Conservation (phyloP, 176 grass and related monocot genomes). For the Metroxylon sagu region DNA sequence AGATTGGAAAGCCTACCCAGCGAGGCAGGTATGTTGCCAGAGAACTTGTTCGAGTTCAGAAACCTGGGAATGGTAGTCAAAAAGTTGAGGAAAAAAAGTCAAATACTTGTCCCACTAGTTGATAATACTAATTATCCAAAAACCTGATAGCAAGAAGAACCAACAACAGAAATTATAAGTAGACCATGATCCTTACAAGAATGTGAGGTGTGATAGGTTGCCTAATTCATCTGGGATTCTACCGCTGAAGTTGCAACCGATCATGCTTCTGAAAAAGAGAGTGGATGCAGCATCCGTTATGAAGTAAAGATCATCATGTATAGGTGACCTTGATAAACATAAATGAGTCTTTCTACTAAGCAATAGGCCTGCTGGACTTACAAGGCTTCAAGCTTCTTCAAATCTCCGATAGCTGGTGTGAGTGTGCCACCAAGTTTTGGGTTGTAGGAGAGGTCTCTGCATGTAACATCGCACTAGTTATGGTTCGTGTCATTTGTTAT, state of each 20-base stretch:
- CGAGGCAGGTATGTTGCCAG: slow-evolving; percentile 37
- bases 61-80: slow-evolving; percentile 10
- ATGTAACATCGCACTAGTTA: no score
- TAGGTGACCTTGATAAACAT: background rate
- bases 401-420: slow-evolving; percentile 24
- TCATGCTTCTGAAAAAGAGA: slow-evolving; percentile 28
- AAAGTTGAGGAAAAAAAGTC: no score
- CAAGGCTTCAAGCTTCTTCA: slow-evolving; percentile 34
- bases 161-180: background rate
- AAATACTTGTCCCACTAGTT: no score
- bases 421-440: slow-evolving; percentile 32
- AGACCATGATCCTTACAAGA: slow-evolving; percentile 36
- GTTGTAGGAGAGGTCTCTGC: no score
- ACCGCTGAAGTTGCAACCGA: slow-evolving; percentile 30
- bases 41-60: slow-evolving; percentile 37
- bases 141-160: slow-evolving; percentile 1
- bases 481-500: no score
- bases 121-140: background rate
- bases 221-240: slow-evolving; percentile 39
- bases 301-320: slow-evolving; percentile 9
- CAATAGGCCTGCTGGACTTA: slow-evolving; percentile 8
- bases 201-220: slow-evolving; percentile 30
- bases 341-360: slow-evolving; percentile 6
- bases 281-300: no score
- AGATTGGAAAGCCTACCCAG: slow-evolving; percentile 37